Evolutionary conservation across 441 rosid genomes (phyloP).

Genomic region (Gossypium lobatum): DNA sequence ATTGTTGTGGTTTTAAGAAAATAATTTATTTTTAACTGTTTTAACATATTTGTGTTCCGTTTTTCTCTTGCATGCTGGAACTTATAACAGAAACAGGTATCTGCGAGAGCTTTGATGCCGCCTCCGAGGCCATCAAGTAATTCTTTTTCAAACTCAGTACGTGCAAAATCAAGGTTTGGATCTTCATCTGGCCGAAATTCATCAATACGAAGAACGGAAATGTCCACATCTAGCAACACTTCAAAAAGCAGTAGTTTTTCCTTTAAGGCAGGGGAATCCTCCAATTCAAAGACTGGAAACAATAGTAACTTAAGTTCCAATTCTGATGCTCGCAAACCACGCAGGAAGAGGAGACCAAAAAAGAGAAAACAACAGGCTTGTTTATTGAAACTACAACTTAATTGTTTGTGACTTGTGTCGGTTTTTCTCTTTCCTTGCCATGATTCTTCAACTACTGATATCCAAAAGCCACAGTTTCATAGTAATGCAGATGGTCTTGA

Average conservation of each 20-base stretch:
- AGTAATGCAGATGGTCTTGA: neutral
- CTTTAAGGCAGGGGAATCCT: constrained; percentile 38
- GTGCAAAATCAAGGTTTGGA: constrained; percentile 53
- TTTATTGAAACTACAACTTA: neutral
- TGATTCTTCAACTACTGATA: neutral
- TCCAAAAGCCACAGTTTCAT: neutral
- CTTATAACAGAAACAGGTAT: constrained; percentile 44
- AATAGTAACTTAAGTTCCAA: constrained; percentile 90
- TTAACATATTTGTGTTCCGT: neutral
- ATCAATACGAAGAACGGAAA: constrained; percentile 40
- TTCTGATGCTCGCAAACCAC: constrained; percentile 88
- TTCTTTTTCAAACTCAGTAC: constrained; percentile 26
- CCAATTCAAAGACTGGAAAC: constrained; percentile 59
- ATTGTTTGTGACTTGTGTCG: neutral
- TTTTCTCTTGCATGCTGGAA: constrained; percentile 13
- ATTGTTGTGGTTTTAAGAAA: neutral
- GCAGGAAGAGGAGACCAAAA: constrained; percentile 89
- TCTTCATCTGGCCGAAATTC: constrained; percentile 55
- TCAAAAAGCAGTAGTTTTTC: constrained; percentile 60
- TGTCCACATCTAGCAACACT: constrained; percentile 58
- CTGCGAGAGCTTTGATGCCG: constrained; percentile 87
- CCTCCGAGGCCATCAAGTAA: constrained; percentile 76
- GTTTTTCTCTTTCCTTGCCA: neutral
- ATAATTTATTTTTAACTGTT: neutral
- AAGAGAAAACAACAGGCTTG: constrained; percentile 75